Evolutionary conservation across 768 basidiomycete species (phyloP).

Genomic region (Psilocybe sp.): DNA sequence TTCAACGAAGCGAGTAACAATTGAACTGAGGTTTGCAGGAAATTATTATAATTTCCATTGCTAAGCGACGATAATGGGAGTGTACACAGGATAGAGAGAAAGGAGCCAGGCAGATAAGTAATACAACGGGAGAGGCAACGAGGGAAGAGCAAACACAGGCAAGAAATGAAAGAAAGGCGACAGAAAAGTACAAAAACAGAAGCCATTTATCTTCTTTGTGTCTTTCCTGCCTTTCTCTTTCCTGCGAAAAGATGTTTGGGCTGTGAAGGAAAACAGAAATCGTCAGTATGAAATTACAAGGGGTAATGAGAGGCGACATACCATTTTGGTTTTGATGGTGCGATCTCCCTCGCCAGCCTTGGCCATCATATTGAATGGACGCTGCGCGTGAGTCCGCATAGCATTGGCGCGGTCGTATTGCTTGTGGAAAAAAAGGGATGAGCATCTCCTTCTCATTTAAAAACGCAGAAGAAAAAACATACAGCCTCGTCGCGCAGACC

Average conservation of each 20-base stretch:
- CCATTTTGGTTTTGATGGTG: conserved; percentile 80
- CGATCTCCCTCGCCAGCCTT: conserved; percentile 91
- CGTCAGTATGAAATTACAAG: conserved; percentile 1
- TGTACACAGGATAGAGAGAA: too few species aligned
- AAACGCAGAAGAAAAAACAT: conserved; percentile 22
- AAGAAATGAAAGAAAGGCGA: conserved; percentile 11
- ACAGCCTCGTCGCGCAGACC: conserved; percentile 79
- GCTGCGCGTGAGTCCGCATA: conserved; percentile 83
- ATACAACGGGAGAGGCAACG: conserved; percentile 4
- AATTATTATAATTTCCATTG: too few species aligned
- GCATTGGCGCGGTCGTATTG: conserved; percentile 80
- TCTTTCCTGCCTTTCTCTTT: conserved; percentile 84
- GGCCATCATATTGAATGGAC: conserved; percentile 83
- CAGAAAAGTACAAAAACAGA: conserved; percentile 1
- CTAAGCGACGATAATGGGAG: too few species aligned
- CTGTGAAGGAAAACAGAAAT: conserved; percentile 33
- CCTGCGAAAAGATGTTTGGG: conserved; percentile 87
- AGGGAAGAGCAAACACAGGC: conserved; percentile 2
- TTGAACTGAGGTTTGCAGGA: too few species aligned
- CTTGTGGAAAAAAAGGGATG: conserved; percentile 28
- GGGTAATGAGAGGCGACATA: conserved; percentile 26
- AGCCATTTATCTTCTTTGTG: conserved; percentile 58
- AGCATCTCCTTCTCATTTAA: neutral
- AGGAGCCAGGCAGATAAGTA: conserved; percentile 7
- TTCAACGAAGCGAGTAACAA: too few species aligned